phyloP scores from a whole-genome alignment of 352 stramenopile genomes.

The Phytopythium litorale region DNA sequence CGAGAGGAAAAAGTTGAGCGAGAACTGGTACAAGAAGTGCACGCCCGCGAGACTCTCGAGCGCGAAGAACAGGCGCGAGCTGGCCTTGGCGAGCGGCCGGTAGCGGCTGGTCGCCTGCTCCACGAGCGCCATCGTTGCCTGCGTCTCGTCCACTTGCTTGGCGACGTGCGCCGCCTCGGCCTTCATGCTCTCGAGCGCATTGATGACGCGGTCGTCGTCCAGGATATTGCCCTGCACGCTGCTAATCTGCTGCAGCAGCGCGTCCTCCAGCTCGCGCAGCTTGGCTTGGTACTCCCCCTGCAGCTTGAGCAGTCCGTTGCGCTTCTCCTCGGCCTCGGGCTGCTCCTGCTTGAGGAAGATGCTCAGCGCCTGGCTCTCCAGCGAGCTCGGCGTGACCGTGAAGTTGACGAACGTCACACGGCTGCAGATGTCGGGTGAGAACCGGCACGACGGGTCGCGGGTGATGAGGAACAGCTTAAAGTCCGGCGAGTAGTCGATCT shows the following conservation, averaged over 20 bases:
- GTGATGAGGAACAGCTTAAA: slow-evolving; percentile 99
- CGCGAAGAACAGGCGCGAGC: slow-evolving; percentile 90
- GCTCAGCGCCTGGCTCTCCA: slow-evolving; percentile 96
- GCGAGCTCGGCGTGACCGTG: slow-evolving; percentile 97
- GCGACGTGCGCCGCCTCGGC: slow-evolving; percentile 96
- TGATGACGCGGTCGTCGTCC: slow-evolving; percentile 98
- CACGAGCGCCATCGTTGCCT: slow-evolving; percentile 78
- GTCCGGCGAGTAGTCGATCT: slow-evolving; percentile 99
- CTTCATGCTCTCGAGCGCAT: slow-evolving; percentile 98
- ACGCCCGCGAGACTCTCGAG: slow-evolving; percentile 94
- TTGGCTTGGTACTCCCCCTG: slow-evolving; percentile 98
- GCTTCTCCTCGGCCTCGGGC: slow-evolving; percentile 97
- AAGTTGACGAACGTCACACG: slow-evolving; percentile 99
- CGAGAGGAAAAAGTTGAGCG: slow-evolving; percentile 96
- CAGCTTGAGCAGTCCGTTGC: slow-evolving; percentile 95
- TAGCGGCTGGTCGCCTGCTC: slow-evolving; percentile 94
- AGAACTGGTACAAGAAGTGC: slow-evolving; percentile 99
- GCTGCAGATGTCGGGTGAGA: slow-evolving; percentile 98
- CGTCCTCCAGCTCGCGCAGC: slow-evolving; percentile 97
- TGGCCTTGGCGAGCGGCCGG: slow-evolving; percentile 90
- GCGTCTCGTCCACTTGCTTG: slow-evolving; percentile 83
- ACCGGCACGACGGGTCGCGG: slow-evolving; percentile 95
- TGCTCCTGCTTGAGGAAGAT: slow-evolving; percentile 96
- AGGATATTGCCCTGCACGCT: slow-evolving; percentile 99
- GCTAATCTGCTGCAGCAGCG: slow-evolving; percentile 98